Evolutionary conservation across 148 eudicot species (phyloP).

Genomic region (Rhododendron simsii): DNA sequence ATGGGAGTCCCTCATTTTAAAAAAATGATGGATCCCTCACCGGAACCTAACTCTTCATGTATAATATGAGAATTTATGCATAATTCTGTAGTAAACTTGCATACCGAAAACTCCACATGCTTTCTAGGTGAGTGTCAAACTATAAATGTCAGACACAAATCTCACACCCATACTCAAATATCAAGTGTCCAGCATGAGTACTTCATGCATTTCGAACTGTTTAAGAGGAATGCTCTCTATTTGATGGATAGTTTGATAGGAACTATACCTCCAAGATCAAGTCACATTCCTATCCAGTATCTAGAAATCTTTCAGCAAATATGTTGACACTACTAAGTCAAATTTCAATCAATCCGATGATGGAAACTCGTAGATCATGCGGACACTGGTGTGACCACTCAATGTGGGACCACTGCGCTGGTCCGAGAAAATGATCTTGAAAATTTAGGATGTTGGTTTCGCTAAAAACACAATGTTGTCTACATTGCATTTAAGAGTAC

Average conservation of each 20-base stretch:
- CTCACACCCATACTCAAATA: not conserved
- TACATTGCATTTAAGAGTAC: not conserved
- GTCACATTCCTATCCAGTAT: not conserved
- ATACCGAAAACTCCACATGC: not conserved
- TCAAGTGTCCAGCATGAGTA: not conserved
- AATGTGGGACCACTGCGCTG: not conserved
- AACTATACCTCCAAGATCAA: not conserved
- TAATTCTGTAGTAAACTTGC: not conserved
- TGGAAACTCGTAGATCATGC: not conserved
- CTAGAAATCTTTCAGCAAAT: not conserved
- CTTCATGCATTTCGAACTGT: not conserved
- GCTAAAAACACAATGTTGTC: not conserved
- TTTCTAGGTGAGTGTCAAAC: not conserved
- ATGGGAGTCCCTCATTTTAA: no score
- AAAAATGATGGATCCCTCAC: no score
- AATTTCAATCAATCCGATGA: not conserved
- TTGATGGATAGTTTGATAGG: not conserved
- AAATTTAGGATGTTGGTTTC: not conserved
- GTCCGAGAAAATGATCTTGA: not conserved
- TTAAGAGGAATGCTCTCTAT: not conserved
- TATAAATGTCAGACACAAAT: not conserved
- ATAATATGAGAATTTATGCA: not conserved
- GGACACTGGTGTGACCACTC: not conserved
- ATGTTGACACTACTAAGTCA: not conserved
- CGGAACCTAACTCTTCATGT: no score